A percentile compares a stretch with the other conserved stretches of the same genome.
Evolutionary conservation across 2,329 filamentous ascomycete species (phyloP).

Genomic region (Phialophora tarda): DNA sequence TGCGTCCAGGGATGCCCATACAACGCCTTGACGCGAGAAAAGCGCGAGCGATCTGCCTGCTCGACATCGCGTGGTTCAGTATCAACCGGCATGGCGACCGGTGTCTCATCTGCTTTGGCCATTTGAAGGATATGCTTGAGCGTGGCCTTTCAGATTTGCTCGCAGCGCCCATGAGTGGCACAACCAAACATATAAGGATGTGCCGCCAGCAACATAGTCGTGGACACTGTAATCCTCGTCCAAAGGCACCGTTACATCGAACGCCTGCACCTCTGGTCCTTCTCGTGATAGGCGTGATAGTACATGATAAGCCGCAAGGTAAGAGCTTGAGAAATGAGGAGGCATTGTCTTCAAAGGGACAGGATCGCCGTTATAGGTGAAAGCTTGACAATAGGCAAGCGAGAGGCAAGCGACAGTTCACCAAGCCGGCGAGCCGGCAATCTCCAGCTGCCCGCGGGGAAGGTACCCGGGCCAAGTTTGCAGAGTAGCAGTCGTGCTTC

Average conservation of each 20-base stretch:
- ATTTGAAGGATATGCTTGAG: constrained; percentile 1
- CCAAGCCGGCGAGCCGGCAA: constrained; percentile 1
- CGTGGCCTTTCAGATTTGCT: background rate
- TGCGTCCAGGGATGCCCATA: constrained; percentile 57
- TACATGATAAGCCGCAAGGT: constrained; percentile 16
- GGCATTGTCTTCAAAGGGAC: constrained; percentile 4
- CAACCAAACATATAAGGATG: constrained; percentile 3
- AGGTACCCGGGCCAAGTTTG: background rate
- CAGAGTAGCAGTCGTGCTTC: constrained; percentile 7
- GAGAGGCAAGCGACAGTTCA: background rate
- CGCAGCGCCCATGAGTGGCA: background rate
- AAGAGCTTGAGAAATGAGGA: constrained; percentile 7
- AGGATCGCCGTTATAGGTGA: background rate
- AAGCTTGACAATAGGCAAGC: background rate
- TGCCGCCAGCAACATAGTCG: background rate
- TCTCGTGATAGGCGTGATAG: constrained; percentile 10
- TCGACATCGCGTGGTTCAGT: constrained; percentile 11
- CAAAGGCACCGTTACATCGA: constrained; percentile 24
- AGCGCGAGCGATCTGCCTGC: constrained; percentile 8
- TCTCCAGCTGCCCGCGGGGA: constrained; percentile 4
- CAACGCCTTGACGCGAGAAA: constrained; percentile 33
- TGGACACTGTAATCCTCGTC: background rate
- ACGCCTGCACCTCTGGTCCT: constrained; percentile 2
- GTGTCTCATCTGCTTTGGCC: constrained; percentile 9
- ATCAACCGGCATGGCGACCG: constrained; percentile 8